A percentile compares a stretch with the other conserved stretches of the same genome.
These are phyloP conservation scores for Phytophthora hybrid DNA, from an alignment of 352 stramenopile genomes.

Conservation along the genomic window DNA sequence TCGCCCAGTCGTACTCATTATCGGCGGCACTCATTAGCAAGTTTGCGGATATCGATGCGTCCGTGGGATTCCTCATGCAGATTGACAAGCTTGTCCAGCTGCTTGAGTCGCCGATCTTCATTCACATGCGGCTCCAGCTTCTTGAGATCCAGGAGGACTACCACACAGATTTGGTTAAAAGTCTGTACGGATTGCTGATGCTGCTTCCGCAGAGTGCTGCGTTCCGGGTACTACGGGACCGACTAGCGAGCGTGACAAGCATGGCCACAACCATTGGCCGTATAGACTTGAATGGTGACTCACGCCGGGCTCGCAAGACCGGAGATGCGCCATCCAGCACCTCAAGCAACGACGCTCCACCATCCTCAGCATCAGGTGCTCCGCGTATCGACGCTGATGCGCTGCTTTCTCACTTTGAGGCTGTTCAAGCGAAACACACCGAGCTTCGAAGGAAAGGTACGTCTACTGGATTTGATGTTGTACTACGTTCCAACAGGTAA, in stretches of 20 bases:
- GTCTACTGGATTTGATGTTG: background rate
- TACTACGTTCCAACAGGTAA: background rate
- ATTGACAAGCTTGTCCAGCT: slow-evolving; percentile 99
- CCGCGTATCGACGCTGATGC: slow-evolving; percentile 57
- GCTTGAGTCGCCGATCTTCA: slow-evolving; percentile 99
- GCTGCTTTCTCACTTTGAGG: slow-evolving; percentile 79
- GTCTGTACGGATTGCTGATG: slow-evolving; percentile 98
- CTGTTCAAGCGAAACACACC: slow-evolving; percentile 76
- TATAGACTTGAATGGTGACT: slow-evolving; percentile 65
- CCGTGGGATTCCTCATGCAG: slow-evolving; percentile 99
- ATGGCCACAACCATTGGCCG: slow-evolving; percentile 87
- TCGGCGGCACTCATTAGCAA: slow-evolving; percentile 96
- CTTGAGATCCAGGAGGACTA: slow-evolving; percentile 96
- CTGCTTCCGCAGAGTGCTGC: slow-evolving; percentile 95
- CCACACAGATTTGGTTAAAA: slow-evolving; percentile 97
- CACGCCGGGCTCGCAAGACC: slow-evolving; percentile 30
- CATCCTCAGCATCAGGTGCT: slow-evolving; percentile 9
- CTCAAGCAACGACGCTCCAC: slow-evolving; percentile 26
- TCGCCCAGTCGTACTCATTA: slow-evolving; percentile 98
- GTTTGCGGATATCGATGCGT: slow-evolving; percentile 97
- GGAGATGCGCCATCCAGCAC: slow-evolving; percentile 17
- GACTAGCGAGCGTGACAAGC: slow-evolving; percentile 86
- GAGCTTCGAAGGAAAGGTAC: slow-evolving; percentile 78
- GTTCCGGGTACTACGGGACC: slow-evolving; percentile 85
- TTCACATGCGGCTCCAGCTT: slow-evolving; percentile 98